Percentiles rank a stretch among this genome's conserved stretches.
Conservation (phyloP, 2,329 filamentous ascomycete species). For the Cladosporium halotolerans region DNA sequence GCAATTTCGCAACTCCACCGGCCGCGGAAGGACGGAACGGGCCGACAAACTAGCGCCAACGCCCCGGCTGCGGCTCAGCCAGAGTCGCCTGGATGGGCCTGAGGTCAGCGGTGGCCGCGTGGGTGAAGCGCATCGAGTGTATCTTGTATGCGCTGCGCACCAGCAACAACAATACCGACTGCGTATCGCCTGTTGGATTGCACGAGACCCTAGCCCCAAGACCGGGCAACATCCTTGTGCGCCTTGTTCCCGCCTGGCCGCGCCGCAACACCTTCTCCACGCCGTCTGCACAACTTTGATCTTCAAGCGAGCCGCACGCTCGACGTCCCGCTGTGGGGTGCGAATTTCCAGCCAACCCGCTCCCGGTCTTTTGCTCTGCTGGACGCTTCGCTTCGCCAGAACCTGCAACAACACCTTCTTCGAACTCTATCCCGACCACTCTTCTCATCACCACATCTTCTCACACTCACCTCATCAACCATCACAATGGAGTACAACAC, state of each 20-base stretch:
- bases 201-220: too few species aligned
- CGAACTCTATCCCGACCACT: constrained; percentile 3
- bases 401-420: constrained; percentile 4
- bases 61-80: not conserved
- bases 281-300: constrained; percentile 2
- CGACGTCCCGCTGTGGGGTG: constrained; percentile 8
- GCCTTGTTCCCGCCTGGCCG: not conserved
- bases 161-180: too few species aligned
- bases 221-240: too few species aligned
- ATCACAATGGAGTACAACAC: constrained; percentile 43
- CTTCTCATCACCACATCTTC: constrained; percentile 4
- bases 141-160: too few species aligned
- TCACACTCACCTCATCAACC: constrained; percentile 11
- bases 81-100: too few species aligned
- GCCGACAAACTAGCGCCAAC: not conserved
- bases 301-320: constrained; percentile 9
- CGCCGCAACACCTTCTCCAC: not conserved
- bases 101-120: too few species aligned
- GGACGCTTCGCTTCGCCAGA: not conserved
- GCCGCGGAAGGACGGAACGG: too few species aligned
- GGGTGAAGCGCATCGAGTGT: too few species aligned
- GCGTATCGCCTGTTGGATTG: too few species aligned
- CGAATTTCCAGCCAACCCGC: constrained; percentile 9
- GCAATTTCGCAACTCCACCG: too few species aligned
- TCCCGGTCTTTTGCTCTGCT: constrained; percentile 3